Conservation (phyloP, 768 basidiomycete species). For the Nevesoporus exiguus region DNA sequence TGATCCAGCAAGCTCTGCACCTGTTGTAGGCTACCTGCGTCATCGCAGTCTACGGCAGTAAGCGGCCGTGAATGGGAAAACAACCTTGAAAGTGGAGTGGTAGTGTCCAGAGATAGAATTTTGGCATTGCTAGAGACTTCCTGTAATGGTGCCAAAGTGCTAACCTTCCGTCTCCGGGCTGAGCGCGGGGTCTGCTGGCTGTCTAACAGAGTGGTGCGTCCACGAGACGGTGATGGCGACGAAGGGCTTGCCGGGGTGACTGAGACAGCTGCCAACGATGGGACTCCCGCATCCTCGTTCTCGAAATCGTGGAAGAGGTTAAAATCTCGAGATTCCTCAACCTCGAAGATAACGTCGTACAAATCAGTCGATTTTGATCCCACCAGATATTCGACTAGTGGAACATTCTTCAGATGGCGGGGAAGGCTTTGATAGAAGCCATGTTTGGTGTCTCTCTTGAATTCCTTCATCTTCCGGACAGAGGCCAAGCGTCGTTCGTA, state of each 20-base stretch:
- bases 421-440: constrained; percentile 63
- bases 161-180: constrained; percentile 25
- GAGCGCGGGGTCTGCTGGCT: constrained; percentile 8
- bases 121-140: constrained; percentile 30
- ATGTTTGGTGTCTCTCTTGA: constrained; percentile 50
- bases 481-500: constrained; percentile 73
- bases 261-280: constrained; percentile 12
- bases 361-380: constrained; percentile 64
- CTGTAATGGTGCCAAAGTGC: constrained; percentile 25
- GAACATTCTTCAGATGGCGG: constrained; percentile 68
- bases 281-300: constrained; percentile 32
- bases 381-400: constrained; percentile 72
- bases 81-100: constrained; percentile 28
- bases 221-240: constrained; percentile 7
- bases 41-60: constrained; percentile 25
- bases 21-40: constrained; percentile 46
- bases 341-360: constrained; percentile 78
- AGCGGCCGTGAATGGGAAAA: constrained; percentile 23
- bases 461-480: constrained; percentile 49
- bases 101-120: constrained; percentile 27
- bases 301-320: constrained; percentile 52
- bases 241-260: constrained; percentile 6
- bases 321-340: constrained; percentile 47
- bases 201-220: constrained; percentile 4
- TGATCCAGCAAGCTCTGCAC: constrained; percentile 64